Conservation (phyloP, 1,284 basidiomycete species). For the Entoloma clypeatum region DNA sequence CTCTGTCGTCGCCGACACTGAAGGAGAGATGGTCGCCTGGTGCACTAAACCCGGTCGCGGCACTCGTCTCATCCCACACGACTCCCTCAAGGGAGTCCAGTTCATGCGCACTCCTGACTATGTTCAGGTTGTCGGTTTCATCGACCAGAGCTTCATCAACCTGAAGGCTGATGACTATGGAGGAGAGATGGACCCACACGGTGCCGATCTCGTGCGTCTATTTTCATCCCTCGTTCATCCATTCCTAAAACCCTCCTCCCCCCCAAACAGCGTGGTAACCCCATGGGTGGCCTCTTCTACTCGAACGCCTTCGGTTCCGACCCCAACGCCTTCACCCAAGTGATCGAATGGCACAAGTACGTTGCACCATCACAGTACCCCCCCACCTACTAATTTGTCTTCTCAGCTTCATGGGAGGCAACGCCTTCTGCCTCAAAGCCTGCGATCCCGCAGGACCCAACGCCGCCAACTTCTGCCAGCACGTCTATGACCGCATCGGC, state of each 20-base stretch:
- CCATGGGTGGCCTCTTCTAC: constrained; percentile 60
- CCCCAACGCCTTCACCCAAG: constrained; percentile 30
- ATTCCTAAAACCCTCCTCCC: constrained; percentile 22
- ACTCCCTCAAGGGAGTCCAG: constrained; percentile 47
- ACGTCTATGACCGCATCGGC: constrained; percentile 65
- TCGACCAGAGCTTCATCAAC: constrained; percentile 59
- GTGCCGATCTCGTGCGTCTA: constrained; percentile 21
- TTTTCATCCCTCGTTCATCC: constrained; percentile 23
- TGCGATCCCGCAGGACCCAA: constrained; percentile 59
- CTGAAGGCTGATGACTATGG: constrained; percentile 53
- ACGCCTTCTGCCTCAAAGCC: constrained; percentile 48
- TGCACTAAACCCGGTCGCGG: constrained; percentile 55
- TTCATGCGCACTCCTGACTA: constrained; percentile 59
- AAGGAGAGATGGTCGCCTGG: constrained; percentile 58
- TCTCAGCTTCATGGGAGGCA: constrained; percentile 60
- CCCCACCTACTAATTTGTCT: constrained; percentile 3
- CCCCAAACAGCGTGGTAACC: constrained; percentile 65
- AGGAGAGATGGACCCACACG: no score
- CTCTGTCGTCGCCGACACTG: constrained; percentile 51
- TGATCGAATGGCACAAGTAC: constrained; percentile 24
- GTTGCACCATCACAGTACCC: background rate
- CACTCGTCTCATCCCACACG: constrained; percentile 53
- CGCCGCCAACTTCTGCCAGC: constrained; percentile 52
- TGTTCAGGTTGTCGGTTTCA: constrained; percentile 54
- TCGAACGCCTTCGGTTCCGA: constrained; percentile 50